These are phyloP conservation scores for Juncus effusus DNA, from an alignment of 176 grass and related monocot species.

Conservation along the genomic window DNA sequence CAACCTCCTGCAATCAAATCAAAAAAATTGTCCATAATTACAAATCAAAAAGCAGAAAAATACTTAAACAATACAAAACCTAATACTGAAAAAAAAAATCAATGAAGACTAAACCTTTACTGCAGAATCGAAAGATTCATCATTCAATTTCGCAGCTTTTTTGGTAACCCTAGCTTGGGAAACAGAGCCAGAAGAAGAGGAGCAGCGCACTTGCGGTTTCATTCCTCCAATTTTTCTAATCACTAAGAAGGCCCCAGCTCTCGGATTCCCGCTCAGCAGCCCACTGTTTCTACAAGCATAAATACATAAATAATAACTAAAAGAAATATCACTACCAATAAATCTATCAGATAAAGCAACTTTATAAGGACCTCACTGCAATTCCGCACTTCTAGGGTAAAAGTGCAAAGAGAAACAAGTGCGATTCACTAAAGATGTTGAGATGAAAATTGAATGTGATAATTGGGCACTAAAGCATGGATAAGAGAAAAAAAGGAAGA, in stretches of 20 bases:
- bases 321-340: too few species aligned
- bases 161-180: conserved; percentile 36
- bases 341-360: neutral
- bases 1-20: conserved; percentile 43
- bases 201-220: conserved; percentile 27
- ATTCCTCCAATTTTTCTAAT: conserved; percentile 30
- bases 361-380: neutral
- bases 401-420: conserved; percentile 22
- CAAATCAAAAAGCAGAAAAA: conserved; percentile 9
- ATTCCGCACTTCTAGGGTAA: conserved; percentile 5
- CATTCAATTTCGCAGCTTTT: conserved; percentile 23
- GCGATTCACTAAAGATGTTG: neutral
- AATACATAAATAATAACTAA: neutral
- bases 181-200: conserved; percentile 39
- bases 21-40: neutral
- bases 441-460: too few species aligned
- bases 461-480: neutral
- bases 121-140: conserved; percentile 9
- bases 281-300: conserved; percentile 21
- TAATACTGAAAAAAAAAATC: neutral
- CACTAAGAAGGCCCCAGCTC: conserved; percentile 21
- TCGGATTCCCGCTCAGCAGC: conserved; percentile 23
- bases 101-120: conserved; percentile 32
- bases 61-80: neutral
- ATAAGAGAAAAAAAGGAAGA: conserved; percentile 8